These are phyloP conservation scores for Sisymbrium altissimum DNA, from an alignment of 345 rosid genomes.

Conservation along the genomic window DNA sequence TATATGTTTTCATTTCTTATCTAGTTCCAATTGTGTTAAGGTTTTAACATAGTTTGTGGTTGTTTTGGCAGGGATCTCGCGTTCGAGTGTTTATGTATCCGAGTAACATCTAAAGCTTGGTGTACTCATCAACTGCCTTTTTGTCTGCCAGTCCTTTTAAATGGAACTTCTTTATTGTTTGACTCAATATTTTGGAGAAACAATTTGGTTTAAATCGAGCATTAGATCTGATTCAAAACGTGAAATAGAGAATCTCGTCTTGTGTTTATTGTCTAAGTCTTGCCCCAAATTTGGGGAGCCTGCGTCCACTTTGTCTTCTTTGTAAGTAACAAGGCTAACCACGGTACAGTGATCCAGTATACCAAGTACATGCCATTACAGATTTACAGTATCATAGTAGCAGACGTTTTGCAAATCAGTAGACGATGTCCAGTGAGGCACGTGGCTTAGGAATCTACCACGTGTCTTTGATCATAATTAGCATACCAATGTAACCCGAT, in stretches of 20 bases:
- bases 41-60: background rate
- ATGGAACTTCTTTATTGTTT: background rate
- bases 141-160: background rate
- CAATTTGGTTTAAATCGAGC: background rate
- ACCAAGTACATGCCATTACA: background rate
- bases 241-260: background rate
- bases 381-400: background rate
- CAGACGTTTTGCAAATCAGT: background rate
- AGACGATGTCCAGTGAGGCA: background rate
- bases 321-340: background rate
- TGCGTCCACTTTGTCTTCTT: background rate
- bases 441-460: background rate
- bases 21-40: background rate
- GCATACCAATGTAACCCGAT: background rate
- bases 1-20: background rate
- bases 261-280: background rate
- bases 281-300: background rate
- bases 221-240: background rate
- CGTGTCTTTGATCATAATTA: background rate
- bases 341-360: background rate
- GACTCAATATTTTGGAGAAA: background rate
- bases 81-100: conserved; percentile 91
- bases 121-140: background rate
- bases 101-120: conserved; percentile 61
- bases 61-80: conserved; percentile 55